Percentiles rank a stretch among this genome's conserved stretches.
These are phyloP conservation scores for Apiotrichum veenhuisii DNA, from an alignment of 1,284 basidiomycete species.

Conservation along the genomic window DNA sequence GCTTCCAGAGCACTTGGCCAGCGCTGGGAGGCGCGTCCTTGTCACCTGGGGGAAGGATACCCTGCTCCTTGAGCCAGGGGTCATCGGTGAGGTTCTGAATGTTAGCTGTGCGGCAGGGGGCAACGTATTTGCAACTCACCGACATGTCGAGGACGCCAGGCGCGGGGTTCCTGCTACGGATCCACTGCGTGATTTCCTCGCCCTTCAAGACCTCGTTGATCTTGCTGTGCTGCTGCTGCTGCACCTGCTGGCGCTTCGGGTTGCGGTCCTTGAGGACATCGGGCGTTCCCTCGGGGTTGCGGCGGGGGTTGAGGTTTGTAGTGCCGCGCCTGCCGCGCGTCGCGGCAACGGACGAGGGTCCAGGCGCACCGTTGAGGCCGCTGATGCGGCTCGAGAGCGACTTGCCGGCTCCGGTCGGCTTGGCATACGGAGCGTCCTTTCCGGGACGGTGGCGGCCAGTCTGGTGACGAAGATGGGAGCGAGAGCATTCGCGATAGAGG, in stretches of 20 bases:
- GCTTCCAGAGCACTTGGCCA: constrained; percentile 43
- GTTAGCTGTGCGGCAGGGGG: neutral
- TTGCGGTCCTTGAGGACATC: constrained; percentile 20
- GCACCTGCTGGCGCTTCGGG: constrained; percentile 13
- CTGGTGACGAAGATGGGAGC: constrained; percentile 8
- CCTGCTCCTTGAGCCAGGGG: constrained; percentile 38
- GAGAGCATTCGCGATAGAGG: neutral
- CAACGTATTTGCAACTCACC: constrained; percentile 23
- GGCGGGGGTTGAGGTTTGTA: constrained; percentile 17
- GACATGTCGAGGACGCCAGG: constrained; percentile 44
- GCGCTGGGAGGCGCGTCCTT: constrained; percentile 33
- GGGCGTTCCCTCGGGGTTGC: constrained; percentile 24
- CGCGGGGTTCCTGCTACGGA: constrained; percentile 30
- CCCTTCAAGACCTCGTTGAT: constrained; percentile 32
- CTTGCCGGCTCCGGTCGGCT: constrained; percentile 9
- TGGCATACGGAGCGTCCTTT: constrained; percentile 23
- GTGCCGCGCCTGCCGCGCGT: constrained; percentile 7
- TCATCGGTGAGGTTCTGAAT: constrained; percentile 36
- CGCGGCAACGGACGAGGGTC: neutral
- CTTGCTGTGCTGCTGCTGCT: constrained; percentile 30
- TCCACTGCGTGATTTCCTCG: constrained; percentile 44
- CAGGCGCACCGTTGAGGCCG: constrained; percentile 1
- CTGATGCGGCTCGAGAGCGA: constrained; percentile 17
- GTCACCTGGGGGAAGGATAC: constrained; percentile 43
- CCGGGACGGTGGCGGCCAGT: constrained; percentile 17